Conservation (phyloP, 208 protist species). For the Herpetomonas tarakana region DNA sequence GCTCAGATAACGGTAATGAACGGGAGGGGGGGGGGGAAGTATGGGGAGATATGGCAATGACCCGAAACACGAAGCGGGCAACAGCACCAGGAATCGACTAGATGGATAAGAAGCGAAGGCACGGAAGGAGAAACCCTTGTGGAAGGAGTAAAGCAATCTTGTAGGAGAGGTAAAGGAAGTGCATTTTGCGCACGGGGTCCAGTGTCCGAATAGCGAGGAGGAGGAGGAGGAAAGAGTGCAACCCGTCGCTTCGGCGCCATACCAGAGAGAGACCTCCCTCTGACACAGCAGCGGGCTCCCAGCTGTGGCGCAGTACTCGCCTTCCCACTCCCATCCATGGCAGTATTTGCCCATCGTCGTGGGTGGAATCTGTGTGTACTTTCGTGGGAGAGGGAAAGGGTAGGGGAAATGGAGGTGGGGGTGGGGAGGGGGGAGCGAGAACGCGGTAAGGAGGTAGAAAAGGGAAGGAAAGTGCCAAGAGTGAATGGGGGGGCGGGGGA, state of each 20-base stretch:
- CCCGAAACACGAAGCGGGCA: conserved; percentile 1
- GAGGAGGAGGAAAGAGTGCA: neutral
- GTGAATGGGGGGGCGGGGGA: neutral
- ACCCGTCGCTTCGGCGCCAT: no score
- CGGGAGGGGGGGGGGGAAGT: neutral
- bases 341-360: neutral
- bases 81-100: neutral
- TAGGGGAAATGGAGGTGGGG: neutral
- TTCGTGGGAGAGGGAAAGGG: neutral
- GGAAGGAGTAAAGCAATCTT: conserved; percentile 2
- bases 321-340: no score
- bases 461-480: neutral
- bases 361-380: neutral
- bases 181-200: neutral
- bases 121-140: neutral
- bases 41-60: neutral
- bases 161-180: neutral
- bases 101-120: neutral
- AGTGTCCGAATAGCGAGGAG: neutral
- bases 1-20: conserved; percentile 1
- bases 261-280: no score
- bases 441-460: neutral
- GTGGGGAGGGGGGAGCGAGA: neutral
- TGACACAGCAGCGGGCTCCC: no score
- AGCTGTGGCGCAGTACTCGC: no score